A percentile compares a stretch with the other conserved stretches of the same genome.
Evolutionary conservation across 2,329 filamentous ascomycete species (phyloP).

Genomic region (Venturia aucupariae): DNA sequence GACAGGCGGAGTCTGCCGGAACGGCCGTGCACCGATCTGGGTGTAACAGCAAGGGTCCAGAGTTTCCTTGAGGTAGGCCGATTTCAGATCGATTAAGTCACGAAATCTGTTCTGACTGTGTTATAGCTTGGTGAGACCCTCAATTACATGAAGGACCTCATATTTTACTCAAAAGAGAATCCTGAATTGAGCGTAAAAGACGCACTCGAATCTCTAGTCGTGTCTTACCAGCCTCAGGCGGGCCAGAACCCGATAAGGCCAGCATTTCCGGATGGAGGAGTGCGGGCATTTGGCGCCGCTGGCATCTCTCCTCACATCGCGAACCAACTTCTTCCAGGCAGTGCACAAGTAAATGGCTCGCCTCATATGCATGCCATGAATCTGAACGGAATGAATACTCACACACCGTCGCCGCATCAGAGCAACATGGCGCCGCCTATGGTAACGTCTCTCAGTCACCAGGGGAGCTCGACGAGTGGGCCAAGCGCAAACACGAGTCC

Average conservation of each 20-base stretch:
- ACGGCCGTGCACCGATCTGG: slow-evolving; percentile 41
- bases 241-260: slow-evolving; percentile 17
- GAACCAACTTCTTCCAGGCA: slow-evolving; percentile 43
- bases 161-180: slow-evolving; percentile 47
- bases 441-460: slow-evolving; percentile 48
- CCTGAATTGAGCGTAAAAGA: slow-evolving; percentile 43
- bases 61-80: slow-evolving; percentile 52
- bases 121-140: slow-evolving; percentile 54
- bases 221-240: slow-evolving; percentile 18
- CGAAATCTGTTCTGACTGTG: not conserved
- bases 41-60: slow-evolving; percentile 48
- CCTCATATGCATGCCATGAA: slow-evolving; percentile 31
- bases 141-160: slow-evolving; percentile 53
- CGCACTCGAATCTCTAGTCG: slow-evolving; percentile 45
- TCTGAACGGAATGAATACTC: slow-evolving; percentile 26
- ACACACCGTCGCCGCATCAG: slow-evolving; percentile 38
- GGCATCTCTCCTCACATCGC: slow-evolving; percentile 44
- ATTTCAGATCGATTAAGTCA: not conserved
- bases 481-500: slow-evolving; percentile 55
- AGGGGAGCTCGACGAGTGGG: slow-evolving; percentile 36
- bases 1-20: slow-evolving; percentile 36
- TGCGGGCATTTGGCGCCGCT: not conserved
- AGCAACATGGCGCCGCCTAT: slow-evolving; percentile 41
- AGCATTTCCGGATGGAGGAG: slow-evolving; percentile 5
- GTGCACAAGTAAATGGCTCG: slow-evolving; percentile 38